Evolutionary conservation across 108 stramenopile species (phyloP), one percentile per base, ranked within the genome.

Genomic region (Skeletonema potamos): DNA sequence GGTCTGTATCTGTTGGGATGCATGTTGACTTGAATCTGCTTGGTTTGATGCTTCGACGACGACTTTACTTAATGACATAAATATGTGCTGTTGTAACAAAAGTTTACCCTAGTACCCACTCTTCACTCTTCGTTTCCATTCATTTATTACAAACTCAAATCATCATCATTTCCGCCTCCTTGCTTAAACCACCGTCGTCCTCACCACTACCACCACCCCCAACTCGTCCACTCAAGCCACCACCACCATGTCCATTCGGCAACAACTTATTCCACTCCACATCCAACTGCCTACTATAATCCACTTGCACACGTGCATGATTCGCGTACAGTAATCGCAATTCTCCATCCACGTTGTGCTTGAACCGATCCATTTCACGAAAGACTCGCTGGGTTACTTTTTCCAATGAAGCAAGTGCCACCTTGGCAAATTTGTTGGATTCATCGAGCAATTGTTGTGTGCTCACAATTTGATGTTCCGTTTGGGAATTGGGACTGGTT

Each of bases 231-330:
- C 56, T 54, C 22, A 41, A 41, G 34, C 43, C 66, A 7, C 51
- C 76, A 78, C 77, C 61, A 70, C 77, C n/a, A 39, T 54, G 22
- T 4, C 28, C 57, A 46, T 65, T 55, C 20, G 89, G 90, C 60
- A 92, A 58, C 59, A 96, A 65, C 30, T 85, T 87, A 9, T 58
- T 61, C 91, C 89, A 96, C 59, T 86, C 87, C 63, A 84, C 82
- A 65, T 90, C 87, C 62, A 93, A 81, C 54, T 86, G 77, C 33
- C 79, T 70, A 34, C 84, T 93, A 60, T 89, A 92, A 66, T 93
- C 87, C 60, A 92, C 74, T 81, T 97, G 91, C 28, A 93, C 79
- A 48, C 79, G 82, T 10, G 92, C 92, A 70, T 92, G 80, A 79
- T 34, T 88, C 77, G 54, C 81, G 51, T 66, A 94, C 71, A 55